Conservation (phyloP, 345 rosid species). For the Eucalyptus melliodora region DNA sequence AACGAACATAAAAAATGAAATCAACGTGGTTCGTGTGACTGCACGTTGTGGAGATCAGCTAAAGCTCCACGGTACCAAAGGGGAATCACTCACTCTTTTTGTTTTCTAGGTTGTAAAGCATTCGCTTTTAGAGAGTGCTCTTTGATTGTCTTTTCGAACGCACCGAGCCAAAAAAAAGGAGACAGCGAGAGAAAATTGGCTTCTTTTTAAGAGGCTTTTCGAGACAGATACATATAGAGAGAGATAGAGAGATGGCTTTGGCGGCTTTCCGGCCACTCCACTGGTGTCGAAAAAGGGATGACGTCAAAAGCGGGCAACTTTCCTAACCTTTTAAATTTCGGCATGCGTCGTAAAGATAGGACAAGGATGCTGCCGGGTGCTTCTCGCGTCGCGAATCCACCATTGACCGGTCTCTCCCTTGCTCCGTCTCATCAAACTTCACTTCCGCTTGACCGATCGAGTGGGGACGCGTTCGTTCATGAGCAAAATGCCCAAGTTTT, state of each 20-base stretch:
- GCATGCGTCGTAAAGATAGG: neutral
- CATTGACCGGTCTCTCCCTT: neutral
- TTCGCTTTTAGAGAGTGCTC: neutral
- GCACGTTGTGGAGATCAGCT: neutral
- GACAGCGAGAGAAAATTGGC: neutral
- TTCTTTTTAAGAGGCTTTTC: neutral
- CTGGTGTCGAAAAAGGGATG: neutral
- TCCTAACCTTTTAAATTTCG: neutral
- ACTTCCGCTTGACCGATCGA: neutral
- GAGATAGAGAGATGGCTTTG: neutral
- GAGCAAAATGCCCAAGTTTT: too few species aligned
- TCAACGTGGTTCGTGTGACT: neutral
- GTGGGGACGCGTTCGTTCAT: neutral
- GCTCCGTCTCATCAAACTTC: neutral
- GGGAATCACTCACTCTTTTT: neutral
- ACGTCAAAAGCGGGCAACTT: neutral
- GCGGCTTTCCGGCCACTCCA: neutral
- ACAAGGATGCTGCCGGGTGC: neutral
- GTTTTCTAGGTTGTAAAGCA: too few species aligned
- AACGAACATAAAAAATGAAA: neutral
- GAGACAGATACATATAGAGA: neutral
- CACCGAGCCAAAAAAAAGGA: neutral
- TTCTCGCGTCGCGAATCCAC: neutral
- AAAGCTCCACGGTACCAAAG: neutral
- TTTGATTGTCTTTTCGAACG: neutral